Evolutionary conservation across 2,329 filamentous ascomycete species (phyloP).

Genomic region (Aspergillus sp.): DNA sequence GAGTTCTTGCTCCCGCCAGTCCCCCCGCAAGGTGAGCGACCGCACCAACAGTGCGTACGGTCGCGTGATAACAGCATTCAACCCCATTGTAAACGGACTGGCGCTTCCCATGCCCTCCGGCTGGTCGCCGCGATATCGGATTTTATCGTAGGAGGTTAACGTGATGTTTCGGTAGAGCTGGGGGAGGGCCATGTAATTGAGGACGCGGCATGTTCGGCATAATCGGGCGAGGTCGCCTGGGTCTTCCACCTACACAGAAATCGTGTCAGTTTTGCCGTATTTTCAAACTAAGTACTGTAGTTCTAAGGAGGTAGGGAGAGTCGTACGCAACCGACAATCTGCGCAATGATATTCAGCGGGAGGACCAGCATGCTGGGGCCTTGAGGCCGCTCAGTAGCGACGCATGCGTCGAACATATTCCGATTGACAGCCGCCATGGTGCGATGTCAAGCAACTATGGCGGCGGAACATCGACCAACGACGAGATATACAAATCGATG

Average conservation of each 20-base stretch:
- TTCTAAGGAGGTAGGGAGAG: not conserved
- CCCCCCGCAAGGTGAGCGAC: conserved; percentile 53
- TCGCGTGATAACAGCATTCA: conserved; percentile 61
- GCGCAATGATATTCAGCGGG: conserved; percentile 59
- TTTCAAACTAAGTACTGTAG: not conserved
- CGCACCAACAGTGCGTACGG: conserved; percentile 54
- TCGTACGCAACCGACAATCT: conserved; percentile 56
- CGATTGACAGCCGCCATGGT: conserved; percentile 43
- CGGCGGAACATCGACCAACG: conserved; percentile 29
- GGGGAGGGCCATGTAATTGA: conserved; percentile 65
- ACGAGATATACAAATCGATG: conserved; percentile 8
- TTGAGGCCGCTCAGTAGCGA: conserved; percentile 29
- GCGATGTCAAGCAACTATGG: conserved; percentile 28
- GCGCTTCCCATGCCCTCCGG: conserved; percentile 63
- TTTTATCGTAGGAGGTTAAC: conserved; percentile 58
- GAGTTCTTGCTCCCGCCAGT: conserved; percentile 58
- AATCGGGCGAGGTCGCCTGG: conserved; percentile 58
- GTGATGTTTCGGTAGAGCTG: conserved; percentile 59
- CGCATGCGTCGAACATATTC: conserved; percentile 43
- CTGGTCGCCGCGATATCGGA: conserved; percentile 57
- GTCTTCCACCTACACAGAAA: conserved; percentile 53
- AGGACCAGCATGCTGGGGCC: conserved; percentile 41
- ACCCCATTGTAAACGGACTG: conserved; percentile 62
- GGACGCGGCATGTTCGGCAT: conserved; percentile 59
- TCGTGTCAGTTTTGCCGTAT: not conserved